phyloP scores from a whole-genome alignment of 1,284 basidiomycete species.

The Moesziomyces sp. region DNA sequence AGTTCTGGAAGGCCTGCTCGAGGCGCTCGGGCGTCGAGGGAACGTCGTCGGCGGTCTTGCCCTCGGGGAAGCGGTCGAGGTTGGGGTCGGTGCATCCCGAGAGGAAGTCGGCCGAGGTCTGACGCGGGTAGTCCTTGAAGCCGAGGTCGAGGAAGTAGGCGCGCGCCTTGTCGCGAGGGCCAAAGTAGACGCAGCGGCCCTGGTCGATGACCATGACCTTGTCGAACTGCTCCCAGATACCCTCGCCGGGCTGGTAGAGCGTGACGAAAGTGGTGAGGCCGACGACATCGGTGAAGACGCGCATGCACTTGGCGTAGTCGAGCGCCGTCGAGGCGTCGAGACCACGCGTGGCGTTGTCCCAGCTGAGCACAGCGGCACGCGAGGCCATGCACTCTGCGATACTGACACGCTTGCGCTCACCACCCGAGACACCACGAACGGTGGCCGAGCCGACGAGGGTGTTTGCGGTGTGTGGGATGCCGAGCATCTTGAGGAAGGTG shows the following conservation, averaged over 20 bases:
- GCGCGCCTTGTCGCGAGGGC: conserved; percentile 78
- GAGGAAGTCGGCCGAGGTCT: conserved; percentile 74
- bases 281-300: conserved; percentile 68
- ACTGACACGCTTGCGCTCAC: conserved; percentile 57
- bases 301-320: conserved; percentile 61
- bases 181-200: conserved; percentile 84
- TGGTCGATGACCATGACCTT: conserved; percentile 75
- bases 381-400: conserved; percentile 69
- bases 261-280: conserved; percentile 59
- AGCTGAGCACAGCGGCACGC: conserved; percentile 48
- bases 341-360: conserved; percentile 69
- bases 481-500: conserved; percentile 65
- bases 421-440: conserved; percentile 69
- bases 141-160: conserved; percentile 77
- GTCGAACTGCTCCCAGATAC: conserved; percentile 69
- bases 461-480: conserved; percentile 51
- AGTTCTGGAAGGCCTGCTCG: conserved; percentile 41
- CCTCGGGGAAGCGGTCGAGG: conserved; percentile 71
- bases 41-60: conserved; percentile 30
- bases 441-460: conserved; percentile 55
- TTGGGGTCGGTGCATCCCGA: conserved; percentile 76
- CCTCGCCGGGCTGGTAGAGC: conserved; percentile 75
- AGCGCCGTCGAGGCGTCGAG: conserved; percentile 57
- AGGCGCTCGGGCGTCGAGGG: conserved; percentile 47
- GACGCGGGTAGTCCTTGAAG: conserved; percentile 74